Evolutionary conservation across 208 protist genomes (phyloP).

Genomic region (Willaertia magna): DNA sequence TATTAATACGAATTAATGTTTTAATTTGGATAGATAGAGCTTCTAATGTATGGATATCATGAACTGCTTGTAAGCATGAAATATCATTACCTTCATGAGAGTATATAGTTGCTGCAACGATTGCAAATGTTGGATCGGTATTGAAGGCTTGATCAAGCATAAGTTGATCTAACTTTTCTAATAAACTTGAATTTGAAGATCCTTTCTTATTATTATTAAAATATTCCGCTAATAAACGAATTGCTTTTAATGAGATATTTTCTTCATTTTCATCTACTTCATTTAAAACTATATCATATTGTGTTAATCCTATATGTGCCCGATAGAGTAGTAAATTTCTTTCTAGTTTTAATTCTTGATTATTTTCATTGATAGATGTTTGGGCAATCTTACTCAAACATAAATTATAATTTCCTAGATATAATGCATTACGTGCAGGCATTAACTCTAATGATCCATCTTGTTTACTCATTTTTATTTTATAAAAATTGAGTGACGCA

Average conservation of each 20-base stretch:
- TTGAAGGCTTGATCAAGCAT: not conserved
- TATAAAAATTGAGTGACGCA: no score
- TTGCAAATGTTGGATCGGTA: constrained; percentile 28
- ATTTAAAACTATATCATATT: constrained; percentile 45
- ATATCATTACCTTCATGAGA: constrained; percentile 35
- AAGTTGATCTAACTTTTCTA: not conserved
- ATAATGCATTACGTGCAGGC: constrained; percentile 51
- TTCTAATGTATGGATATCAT: not conserved
- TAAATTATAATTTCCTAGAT: constrained; percentile 61
- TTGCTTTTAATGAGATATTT: constrained; percentile 39
- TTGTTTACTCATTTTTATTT: not conserved
- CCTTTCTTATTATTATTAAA: constrained; percentile 5
- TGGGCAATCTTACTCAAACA: constrained; percentile 51
- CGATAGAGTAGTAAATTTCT: constrained; percentile 46
- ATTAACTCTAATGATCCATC: not conserved
- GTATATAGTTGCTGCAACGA: constrained; percentile 43
- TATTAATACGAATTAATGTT: constrained; percentile 49
- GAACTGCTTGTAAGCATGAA: constrained; percentile 39
- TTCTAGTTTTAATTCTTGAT: constrained; percentile 43
- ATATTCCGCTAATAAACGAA: constrained; percentile 46
- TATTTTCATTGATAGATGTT: constrained; percentile 19
- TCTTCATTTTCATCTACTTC: constrained; percentile 37
- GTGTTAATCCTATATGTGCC: constrained; percentile 56
- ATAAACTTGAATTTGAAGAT: not conserved
- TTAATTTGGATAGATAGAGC: constrained; percentile 34